Evolutionary conservation across 2,329 filamentous ascomycete species (phyloP), one percentile per base, ranked within the genome.

Genomic region (Xylaria sp.): DNA sequence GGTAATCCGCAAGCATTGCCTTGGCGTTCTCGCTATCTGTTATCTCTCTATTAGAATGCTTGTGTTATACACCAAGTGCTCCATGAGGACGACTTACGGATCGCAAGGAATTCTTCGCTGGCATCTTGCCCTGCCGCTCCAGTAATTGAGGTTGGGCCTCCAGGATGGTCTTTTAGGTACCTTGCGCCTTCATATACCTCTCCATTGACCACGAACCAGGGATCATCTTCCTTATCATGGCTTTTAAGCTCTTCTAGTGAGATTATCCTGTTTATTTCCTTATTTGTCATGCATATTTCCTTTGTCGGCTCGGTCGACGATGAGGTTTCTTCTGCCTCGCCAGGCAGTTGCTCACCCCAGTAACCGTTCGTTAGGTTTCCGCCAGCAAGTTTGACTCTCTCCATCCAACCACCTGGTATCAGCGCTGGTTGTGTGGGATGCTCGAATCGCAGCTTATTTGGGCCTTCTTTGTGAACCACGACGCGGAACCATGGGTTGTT

Each of bases 401-500:
- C 91, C 92, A 97, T 96, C 92, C 92, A 97, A 0, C 92, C 92
- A 11, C 90, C 90, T 0, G 88, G 81, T 65, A 87, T 86, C 44
- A 91, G 74, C 0, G 87, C 86, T 5, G 92, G 90, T 64, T 92
- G 88, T 2, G 91, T 95, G 0, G 92, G 92, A 67, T 97, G 92
- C 72, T 96, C 92, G 66, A 97, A 97, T 4, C 84, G 80, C 48
- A 96, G 75, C 6, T 70, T 74, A n/a, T 70, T 74, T 13, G 83
- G 78, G 0, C 79, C 80, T 61, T 92, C 86, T 58, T 86, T 86
- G 55, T 85, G 83, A 57, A 97, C 89, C 1, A 86, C 84, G 0
- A 97, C 83, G 4, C 92, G 82, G 73, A 89, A 97, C 92, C 92
- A 97, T 0, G 91, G 90, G 68, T 96, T 96, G 75, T 96, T 96